phyloP scores from a whole-genome alignment of 2,329 filamentous ascomycete genomes.

The Cadophora sp. region DNA sequence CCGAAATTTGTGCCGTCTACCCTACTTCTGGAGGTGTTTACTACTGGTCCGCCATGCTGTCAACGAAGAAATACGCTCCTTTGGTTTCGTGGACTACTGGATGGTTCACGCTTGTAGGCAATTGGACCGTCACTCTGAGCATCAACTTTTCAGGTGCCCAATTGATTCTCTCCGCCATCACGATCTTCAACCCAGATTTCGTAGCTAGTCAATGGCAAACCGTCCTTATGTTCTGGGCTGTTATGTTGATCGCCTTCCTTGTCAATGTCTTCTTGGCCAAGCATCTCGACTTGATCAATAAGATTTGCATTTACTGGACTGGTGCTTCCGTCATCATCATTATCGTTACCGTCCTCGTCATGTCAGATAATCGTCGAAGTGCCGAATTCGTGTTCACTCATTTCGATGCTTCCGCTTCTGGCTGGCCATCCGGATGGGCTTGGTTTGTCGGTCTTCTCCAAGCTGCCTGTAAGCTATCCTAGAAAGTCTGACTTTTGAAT shows the following conservation, averaged over 20 bases:
- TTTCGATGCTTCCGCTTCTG: conserved; percentile 69
- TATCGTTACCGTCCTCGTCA: conserved; percentile 62
- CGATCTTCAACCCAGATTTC: conserved; percentile 73
- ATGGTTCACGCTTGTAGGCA: conserved; percentile 75
- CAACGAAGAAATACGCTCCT: conserved; percentile 68
- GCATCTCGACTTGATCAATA: conserved; percentile 72
- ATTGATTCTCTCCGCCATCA: conserved; percentile 69
- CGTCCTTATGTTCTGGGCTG: conserved; percentile 74
- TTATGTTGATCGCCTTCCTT: conserved; percentile 68
- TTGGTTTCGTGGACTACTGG: conserved; percentile 74
- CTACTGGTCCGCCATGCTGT: conserved; percentile 74
- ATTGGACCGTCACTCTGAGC: conserved; percentile 69
- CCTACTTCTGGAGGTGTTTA: conserved; percentile 74
- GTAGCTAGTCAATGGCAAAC: conserved; percentile 73
- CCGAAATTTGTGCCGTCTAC: conserved; percentile 73
- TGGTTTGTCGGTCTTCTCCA: conserved; percentile 76
- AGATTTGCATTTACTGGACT: conserved; percentile 77
- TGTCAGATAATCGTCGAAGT: conserved; percentile 62
- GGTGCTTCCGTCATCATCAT: conserved; percentile 71
- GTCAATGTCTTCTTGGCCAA: conserved; percentile 70
- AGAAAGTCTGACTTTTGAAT: neutral
- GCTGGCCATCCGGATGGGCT: conserved; percentile 73
- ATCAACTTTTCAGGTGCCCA: conserved; percentile 79
- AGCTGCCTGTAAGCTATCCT: conserved; percentile 49
- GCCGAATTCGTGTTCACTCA: conserved; percentile 72